Conservation (phyloP, 176 grass and related monocot genomes). For the Zizania latifolia region DNA sequence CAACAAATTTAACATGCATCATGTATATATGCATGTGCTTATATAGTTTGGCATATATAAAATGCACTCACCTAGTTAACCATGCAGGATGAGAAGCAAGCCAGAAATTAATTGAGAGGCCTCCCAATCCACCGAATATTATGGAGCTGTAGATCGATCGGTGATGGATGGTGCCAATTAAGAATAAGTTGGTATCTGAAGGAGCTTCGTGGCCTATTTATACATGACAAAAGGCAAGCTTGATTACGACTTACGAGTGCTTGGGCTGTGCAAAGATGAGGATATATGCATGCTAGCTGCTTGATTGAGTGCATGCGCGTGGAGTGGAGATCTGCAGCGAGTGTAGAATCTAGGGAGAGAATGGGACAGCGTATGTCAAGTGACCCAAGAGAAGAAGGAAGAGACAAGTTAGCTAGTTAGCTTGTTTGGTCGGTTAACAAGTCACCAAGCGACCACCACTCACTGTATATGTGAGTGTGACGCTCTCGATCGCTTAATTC, state of each 20-base stretch:
- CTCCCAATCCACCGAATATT: too few relatives aligned
- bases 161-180: too few relatives aligned
- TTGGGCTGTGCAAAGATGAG: not conserved
- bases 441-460: conserved; percentile 13
- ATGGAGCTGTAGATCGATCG: too few relatives aligned
- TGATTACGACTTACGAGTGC: too few relatives aligned
- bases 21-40: not conserved
- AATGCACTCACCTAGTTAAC: too few relatives aligned
- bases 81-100: too few relatives aligned
- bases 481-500: too few relatives aligned
- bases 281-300: not conserved
- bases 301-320: conserved; percentile 12
- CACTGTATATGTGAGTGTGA: not conserved
- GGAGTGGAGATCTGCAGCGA: not conserved
- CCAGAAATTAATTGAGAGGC: too few relatives aligned
- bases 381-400: too few relatives aligned
- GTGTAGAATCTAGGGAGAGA: conserved; percentile 14
- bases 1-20: too few relatives aligned
- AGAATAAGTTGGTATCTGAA: not conserved
- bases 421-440: conserved; percentile 29
- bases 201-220: conserved; percentile 6
- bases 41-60: too few relatives aligned
- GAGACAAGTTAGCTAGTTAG: not conserved
- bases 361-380: too few relatives aligned
- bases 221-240: not conserved